Evolutionary conservation across 176 grass and related monocot species (phyloP).

Genomic region (Musa beccarii): DNA sequence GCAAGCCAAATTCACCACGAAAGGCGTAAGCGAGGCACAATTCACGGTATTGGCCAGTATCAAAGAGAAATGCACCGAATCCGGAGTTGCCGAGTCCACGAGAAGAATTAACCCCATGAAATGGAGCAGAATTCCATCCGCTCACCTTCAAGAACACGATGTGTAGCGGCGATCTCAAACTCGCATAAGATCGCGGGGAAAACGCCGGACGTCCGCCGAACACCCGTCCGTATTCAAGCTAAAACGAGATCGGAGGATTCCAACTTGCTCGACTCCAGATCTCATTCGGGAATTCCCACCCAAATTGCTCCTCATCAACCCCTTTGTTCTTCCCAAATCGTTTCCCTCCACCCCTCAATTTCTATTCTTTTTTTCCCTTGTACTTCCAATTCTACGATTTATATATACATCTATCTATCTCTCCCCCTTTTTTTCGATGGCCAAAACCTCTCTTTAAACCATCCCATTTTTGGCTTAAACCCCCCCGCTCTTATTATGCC

Average conservation of each 20-base stretch:
- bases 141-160: neutral
- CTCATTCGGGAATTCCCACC: neutral
- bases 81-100: neutral
- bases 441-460: neutral
- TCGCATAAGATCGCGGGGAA: neutral
- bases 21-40: neutral
- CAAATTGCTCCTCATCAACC: neutral
- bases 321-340: neutral
- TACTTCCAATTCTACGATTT: no score
- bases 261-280: neutral
- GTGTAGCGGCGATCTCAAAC: neutral
- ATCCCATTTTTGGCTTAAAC: conserved; percentile 1
- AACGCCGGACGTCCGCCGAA: neutral
- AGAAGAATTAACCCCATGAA: neutral
- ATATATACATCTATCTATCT: neutral
- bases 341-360: neutral
- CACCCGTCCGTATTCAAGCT: neutral
- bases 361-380: neutral
- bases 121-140: neutral
- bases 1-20: neutral
- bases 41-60: neutral
- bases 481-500: neutral
- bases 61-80: neutral
- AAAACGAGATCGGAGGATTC: neutral
- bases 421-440: neutral